Evolutionary conservation across 352 stramenopile species (phyloP).

Genomic region (Pythium brassicae): DNA sequence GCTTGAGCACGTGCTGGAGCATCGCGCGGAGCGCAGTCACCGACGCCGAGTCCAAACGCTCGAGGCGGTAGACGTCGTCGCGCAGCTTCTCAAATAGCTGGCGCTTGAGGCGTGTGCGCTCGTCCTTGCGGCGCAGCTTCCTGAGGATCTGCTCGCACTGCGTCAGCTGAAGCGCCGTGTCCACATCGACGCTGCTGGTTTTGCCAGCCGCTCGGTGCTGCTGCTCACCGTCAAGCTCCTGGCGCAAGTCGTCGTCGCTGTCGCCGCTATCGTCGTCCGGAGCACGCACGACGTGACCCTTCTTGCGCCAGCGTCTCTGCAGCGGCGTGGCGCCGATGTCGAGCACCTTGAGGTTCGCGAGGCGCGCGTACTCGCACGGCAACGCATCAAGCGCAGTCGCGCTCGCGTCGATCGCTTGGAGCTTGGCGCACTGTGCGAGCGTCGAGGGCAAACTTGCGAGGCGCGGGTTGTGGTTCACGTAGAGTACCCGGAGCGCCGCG

Average conservation of each 20-base stretch:
- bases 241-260: background rate
- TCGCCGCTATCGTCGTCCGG: constrained; percentile 8
- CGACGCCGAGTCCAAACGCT: constrained; percentile 25
- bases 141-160: constrained; percentile 46
- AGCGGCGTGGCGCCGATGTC: constrained; percentile 75
- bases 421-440: constrained; percentile 54
- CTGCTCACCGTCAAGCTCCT: background rate
- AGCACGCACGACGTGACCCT: constrained; percentile 38
- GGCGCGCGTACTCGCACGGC: constrained; percentile 58
- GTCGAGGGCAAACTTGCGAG: constrained; percentile 46
- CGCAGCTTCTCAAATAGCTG: constrained; percentile 53
- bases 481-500: constrained; percentile 63
- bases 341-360: constrained; percentile 59
- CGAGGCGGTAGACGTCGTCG: constrained; percentile 54
- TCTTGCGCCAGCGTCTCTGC: constrained; percentile 44
- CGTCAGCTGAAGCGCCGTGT: constrained; percentile 3
- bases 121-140: constrained; percentile 60
- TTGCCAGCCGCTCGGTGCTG: background rate
- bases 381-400: constrained; percentile 55
- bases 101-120: constrained; percentile 51
- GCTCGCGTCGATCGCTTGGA: constrained; percentile 74
- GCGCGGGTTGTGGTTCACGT: constrained; percentile 80
- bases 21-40: constrained; percentile 24
- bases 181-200: background rate
- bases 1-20: constrained; percentile 53